A percentile compares a stretch with the other conserved stretches of the same genome.
phyloP scores from a whole-genome alignment of 495 filamentous ascomycete species.

The Penicillium dipodomyicola region DNA sequence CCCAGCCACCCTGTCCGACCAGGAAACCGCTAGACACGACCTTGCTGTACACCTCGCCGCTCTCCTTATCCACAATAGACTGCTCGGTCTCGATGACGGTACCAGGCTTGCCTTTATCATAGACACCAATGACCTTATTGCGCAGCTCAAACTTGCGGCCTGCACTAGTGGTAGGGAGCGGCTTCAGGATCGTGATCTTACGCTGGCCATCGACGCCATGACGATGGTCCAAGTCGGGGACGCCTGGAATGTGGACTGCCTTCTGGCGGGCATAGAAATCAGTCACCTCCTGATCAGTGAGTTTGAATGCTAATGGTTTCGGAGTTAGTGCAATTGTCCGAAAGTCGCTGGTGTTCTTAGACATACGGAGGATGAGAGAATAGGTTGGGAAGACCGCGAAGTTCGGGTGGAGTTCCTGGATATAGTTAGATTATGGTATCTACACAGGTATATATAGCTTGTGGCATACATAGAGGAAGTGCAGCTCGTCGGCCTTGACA shows the following conservation, averaged over 20 bases:
- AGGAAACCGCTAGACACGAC: conserved; percentile 70
- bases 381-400: conserved; percentile 88
- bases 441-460: background rate
- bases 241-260: conserved; percentile 63
- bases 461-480: conserved; percentile 76
- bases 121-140: conserved; percentile 79
- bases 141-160: conserved; percentile 75
- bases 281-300: conserved; percentile 70
- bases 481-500: conserved; percentile 77
- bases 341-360: background rate
- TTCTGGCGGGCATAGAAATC: conserved; percentile 74
- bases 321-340: conserved; percentile 6
- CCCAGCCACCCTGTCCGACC: conserved; percentile 83
- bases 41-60: conserved; percentile 69
- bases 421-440: conserved; percentile 1
- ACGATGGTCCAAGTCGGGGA: conserved; percentile 72
- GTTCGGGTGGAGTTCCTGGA: conserved; percentile 74
- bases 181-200: conserved; percentile 71
- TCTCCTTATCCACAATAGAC: conserved; percentile 66
- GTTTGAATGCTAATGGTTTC: conserved; percentile 66
- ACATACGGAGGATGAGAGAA: conserved; percentile 73
- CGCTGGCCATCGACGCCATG: conserved; percentile 85
- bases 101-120: conserved; percentile 86
- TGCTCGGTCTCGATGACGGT: conserved; percentile 79
- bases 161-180: conserved; percentile 67